Base-by-base conservation (phyloP, 2,329 filamentous ascomycete species). In the Microsporum ferrugineum region DNA sequence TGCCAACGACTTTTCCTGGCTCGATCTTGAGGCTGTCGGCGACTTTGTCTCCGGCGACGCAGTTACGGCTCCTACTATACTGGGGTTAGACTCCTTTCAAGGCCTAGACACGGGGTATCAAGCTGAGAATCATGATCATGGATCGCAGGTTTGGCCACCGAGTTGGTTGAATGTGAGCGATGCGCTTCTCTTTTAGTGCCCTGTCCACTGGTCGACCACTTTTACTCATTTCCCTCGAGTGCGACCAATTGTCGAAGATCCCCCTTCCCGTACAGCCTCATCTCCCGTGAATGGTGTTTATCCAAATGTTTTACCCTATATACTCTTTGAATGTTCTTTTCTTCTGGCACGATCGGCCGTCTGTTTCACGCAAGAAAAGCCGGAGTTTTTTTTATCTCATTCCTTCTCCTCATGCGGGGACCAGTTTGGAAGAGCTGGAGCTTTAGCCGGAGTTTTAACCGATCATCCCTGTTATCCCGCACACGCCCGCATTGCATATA, bases 1-100 rank as follows among this genome's bases (percentile, higher is more conserved):
- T 58, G 74, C 79, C 1, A 80, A 83, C 58, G 80, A 82, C 49
- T 85, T 85, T 69, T 84, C 82, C 0, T 85, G 83, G 83, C 75
- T 83, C 1, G 82, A 85, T 66, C 71, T 85, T 3, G 80, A 81
- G 61, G 82, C 82, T 1, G 78, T 85, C 1, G 82, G 82, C 0
- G 82, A 84, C 63, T 84, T 81, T 66, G 80, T 79, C 23, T 77
- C 75, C 2, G 75, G 76, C 2, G 77, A 79, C 58, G 2, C 23
- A 17, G 17, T 8, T n/a, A 7, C 43, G 8, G n/a, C 17, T 27
- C 62, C 57, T n/a, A 71, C 70, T 27, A 63, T 74, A n/a, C 60
- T 75, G 14, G 72, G 72, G 61, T 63, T 71, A 4, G 71, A 72
- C 60, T 70, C 72, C 51, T 73, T 72, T 34, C 65, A 70, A 51